Evolutionary conservation across 2,329 filamentous ascomycete species (phyloP), one percentile per base, ranked within the genome.

Genomic region (Fusarium sp.): DNA sequence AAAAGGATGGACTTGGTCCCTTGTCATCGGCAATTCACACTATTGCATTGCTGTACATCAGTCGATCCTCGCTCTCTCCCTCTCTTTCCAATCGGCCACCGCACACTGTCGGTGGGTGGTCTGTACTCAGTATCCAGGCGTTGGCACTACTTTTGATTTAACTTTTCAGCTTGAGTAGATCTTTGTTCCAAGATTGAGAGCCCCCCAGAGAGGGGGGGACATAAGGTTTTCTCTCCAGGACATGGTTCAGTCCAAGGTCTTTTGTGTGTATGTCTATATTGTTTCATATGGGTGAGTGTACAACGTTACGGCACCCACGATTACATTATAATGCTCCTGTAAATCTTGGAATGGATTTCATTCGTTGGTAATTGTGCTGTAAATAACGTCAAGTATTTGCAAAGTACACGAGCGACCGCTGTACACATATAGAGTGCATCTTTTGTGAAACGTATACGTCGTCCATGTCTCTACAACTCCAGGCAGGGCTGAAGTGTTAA

Each of bases 11-110:
- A 21, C 21, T 30, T 43, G 46, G 42, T 61, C 19, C 50, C 67
- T 57, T 58, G 60, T 53, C 37, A 19, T 30, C 62, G 62, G 67
- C 50, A 56, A 44, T 60, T 65, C 63, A 67, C 67, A 70, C 58
- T 26, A 45, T 56, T 34, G 54, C 56, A 52, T 50, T 48, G 31
- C 18, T 46, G 44, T 39, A 30, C 44, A 59, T 70, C 54, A 70
- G 67, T 57, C 54, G 63, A 68, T 70, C 67, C 34, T 67, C 28
- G 18, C 18, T 37, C 34, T 18, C 16, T 37, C 34, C 18, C 18
- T 37, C 34, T n/a, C 34, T n/a, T 18, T 37, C 34, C n/a, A 43
- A 26, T 58, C 52, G 44, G 55, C 56, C 39, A 50, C 44, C 34
- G 18, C 14, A 41, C 13, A 28, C 31, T 28, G 21, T 30, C 30